Base-by-base conservation (phyloP, 2,329 filamentous ascomycete genomes). In the Neofusicoccum laricinum region DNA sequence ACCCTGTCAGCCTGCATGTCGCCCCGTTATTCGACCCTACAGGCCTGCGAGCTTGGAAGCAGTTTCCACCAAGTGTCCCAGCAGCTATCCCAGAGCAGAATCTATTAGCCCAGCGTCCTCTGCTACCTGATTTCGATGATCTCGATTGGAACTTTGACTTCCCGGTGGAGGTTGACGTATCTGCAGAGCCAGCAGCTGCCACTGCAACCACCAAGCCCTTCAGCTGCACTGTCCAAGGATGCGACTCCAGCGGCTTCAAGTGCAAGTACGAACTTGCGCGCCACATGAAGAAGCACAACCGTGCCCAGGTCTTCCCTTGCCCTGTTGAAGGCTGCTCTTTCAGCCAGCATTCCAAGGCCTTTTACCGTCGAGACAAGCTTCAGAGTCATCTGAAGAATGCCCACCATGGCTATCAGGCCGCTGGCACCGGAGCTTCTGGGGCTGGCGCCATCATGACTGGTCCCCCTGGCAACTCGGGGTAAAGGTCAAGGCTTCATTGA, bases 241-340 rank as follows among this genome's bases (percentile, higher is more conserved):
- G 68, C 62, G 59, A 25, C 12, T 68, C 67, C 21, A 63, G 48
- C 6, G 65, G 67, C 3, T 71, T 70, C 68, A 65, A 67, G 30
- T 64, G 70, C 43, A 66, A 65, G 25, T 68, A 66, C 19, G 69
- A 71, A 21, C 65, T 71, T 4, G 46, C 68, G 41, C 66, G 69
- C n/a, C 69, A 71, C 61, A 69, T 69, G 69, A 55, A 61, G 14
- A 68, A 64, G 21, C 68, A 72, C 41, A 32, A 36, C 7, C 48
- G 57, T 1, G 7, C 11, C 17, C 46, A 21, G 19, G 64, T 55
- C 12, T 59, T 57, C 45, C 57, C 61, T n/a, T 70, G 67, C 51
- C 66, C 64, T 11, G 32, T 67, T 15, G 11, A 34, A 14, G 45
- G 30, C 12, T 72, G 69, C 43, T 25, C 46, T 4, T 36, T 15